Percentiles rank a stretch among this genome's conserved stretches.
Evolutionary conservation across 208 protist species (phyloP).

Genomic region (Balamuthia mandrillaris): DNA sequence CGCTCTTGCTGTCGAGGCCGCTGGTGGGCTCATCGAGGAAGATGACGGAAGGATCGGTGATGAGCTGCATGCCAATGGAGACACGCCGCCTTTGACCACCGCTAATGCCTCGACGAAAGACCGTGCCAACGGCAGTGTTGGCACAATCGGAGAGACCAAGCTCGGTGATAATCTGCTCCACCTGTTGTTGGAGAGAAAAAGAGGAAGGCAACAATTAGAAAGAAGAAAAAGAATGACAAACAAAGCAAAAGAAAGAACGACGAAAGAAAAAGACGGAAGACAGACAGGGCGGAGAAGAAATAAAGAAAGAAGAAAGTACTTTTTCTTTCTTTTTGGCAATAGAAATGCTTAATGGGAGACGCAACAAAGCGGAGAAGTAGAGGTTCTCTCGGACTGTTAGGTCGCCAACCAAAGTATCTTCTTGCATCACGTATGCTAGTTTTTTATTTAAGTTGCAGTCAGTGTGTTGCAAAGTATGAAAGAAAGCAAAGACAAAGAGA

Average conservation of each 20-base stretch:
- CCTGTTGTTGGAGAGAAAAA: not conserved
- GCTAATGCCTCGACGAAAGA: conserved; percentile 49
- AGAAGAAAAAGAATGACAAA: not conserved
- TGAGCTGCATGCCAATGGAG: conserved; percentile 47
- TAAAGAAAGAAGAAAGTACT: not conserved
- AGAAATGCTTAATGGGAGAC: conserved; percentile 29
- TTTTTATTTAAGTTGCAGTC: not conserved
- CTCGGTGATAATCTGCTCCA: conserved; percentile 42
- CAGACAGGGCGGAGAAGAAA: not conserved
- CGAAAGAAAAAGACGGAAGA: not conserved
- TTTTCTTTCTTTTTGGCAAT: not conserved
- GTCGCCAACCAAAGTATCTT: conserved; percentile 52
- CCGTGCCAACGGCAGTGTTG: conserved; percentile 42
- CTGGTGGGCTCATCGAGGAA: conserved; percentile 24
- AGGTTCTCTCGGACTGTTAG: conserved; percentile 44
- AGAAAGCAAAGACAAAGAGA: not conserved
- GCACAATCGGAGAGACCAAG: conserved; percentile 31
- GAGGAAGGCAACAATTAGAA: not conserved
- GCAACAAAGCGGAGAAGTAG: conserved; percentile 39
- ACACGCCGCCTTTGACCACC: conserved; percentile 61
- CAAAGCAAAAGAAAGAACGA: not conserved
- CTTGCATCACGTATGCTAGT: conserved; percentile 54
- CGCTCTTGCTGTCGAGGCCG: conserved; percentile 2
- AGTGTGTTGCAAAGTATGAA: not conserved
- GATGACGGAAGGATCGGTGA: not conserved